Evolutionary conservation across 129 eudicot species (phyloP), one percentile per base, ranked within the genome.

Genomic region (Logfia minima): DNA sequence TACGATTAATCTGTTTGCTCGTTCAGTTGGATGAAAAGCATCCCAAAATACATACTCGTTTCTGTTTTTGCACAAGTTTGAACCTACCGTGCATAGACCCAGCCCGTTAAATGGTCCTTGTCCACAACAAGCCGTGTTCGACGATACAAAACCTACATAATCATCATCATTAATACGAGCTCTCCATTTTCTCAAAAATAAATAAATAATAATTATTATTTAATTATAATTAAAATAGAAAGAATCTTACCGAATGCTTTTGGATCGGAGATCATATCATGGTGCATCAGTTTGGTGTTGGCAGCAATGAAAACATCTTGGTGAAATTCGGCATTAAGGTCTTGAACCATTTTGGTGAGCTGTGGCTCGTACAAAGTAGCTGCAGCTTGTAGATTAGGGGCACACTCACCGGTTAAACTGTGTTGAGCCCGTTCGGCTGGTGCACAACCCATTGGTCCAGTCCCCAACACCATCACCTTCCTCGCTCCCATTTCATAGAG

Each of bases 1-100:
- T 26, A 79, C 86, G 2, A 85, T 82, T 11, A 82, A 17, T 29
- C 89, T 75, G 48, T 56, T 75, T 43, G 86, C 89, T 21, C 80
- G 65, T 62, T 85, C 89, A 21, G 86, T 63, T 0, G 89, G 89
- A 58, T 85, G 89, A 63, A 75, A 85, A 18, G 89, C 79, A 29
- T 85, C 89, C 89, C 89, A 85, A 61, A 82, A 85, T 2, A 78
- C 89, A 34, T 85, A 79, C 21, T 75, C 26, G 56, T 76, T 72
- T 66, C 89, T 85, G 8, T 85, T 76, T 0, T 48, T n/a, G 66
- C 89, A 85, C 63, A 85, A 52, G 64, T 75, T 79, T 61, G 89
- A 83, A 24, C 58, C 51, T 3, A 60, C 5, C 1, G 81, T 65
- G 81, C 89, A 85, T 10, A 32, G 2, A 22, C 79, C 88, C 8